These are phyloP conservation scores for Tricholoma sp. DNA, from an alignment of 768 basidiomycete genomes.

Conservation along the genomic window DNA sequence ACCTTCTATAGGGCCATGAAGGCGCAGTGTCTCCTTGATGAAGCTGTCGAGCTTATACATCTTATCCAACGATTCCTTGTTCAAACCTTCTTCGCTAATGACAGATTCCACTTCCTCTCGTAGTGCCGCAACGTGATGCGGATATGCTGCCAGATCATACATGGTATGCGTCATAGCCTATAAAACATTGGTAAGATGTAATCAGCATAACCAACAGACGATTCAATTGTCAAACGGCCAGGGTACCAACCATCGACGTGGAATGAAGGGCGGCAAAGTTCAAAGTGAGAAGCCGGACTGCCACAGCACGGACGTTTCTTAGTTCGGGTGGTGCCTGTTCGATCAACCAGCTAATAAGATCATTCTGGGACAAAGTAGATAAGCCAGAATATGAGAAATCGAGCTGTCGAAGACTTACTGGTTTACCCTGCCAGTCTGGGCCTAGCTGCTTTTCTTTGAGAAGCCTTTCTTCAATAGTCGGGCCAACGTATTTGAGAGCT, in stretches of 20 bases:
- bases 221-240: not conserved
- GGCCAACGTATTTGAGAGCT: not conserved
- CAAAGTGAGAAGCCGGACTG: conserved; percentile 23
- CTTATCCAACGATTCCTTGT: conserved; percentile 23
- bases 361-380: conserved; percentile 6
- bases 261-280: conserved; percentile 35
- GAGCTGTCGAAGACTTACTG: conserved; percentile 1
- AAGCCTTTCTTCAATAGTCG: not conserved
- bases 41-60: conserved; percentile 43
- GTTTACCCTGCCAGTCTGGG: conserved; percentile 9
- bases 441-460: not conserved
- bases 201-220: not conserved
- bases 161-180: conserved; percentile 25
- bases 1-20: conserved; percentile 23
- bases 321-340: conserved; percentile 9
- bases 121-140: conserved; percentile 21
- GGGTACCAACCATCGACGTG: conserved; percentile 13
- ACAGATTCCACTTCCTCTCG: conserved; percentile 28
- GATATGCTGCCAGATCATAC: conserved; percentile 21
- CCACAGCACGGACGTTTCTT: conserved; percentile 4
- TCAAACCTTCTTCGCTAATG: conserved; percentile 4
- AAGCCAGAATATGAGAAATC: not conserved
- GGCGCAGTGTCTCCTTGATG: conserved; percentile 33
- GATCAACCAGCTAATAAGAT: conserved; percentile 17
- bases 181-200: not conserved